These are phyloP conservation scores for Colletotrichum sp. DNA, from an alignment of 2,329 filamentous ascomycete species.

Conservation along the genomic window DNA sequence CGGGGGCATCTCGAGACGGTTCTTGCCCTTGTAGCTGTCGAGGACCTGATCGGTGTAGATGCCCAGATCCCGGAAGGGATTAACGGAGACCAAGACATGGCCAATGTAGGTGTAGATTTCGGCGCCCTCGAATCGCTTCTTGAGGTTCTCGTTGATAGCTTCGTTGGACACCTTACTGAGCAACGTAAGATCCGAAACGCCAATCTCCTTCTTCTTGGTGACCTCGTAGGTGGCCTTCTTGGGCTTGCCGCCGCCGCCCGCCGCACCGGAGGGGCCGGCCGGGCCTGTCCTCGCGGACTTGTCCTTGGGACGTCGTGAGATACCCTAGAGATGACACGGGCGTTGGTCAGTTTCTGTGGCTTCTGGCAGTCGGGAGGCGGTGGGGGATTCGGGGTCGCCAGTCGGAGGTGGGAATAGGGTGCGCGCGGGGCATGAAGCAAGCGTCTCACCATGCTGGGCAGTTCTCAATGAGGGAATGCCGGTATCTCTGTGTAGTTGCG, in stretches of 20 bases:
- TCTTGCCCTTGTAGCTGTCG: constrained; percentile 95
- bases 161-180: constrained; percentile 99
- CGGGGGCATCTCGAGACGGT: constrained; percentile 90
- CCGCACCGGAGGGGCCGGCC: constrained; percentile 41
- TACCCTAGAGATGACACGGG: constrained; percentile 39
- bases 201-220: constrained; percentile 98
- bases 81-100: constrained; percentile 98
- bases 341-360: constrained; percentile 1
- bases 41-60: constrained; percentile 97
- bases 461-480: constrained; percentile 18
- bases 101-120: constrained; percentile 99
- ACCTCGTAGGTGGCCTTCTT: constrained; percentile 97
- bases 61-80: constrained; percentile 94
- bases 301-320: constrained; percentile 54
- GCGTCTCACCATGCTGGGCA: constrained; percentile 26
- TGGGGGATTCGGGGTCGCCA: background rate
- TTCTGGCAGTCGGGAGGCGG: background rate
- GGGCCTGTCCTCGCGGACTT: constrained; percentile 48
- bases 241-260: constrained; percentile 64
- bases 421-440: constrained; percentile 18
- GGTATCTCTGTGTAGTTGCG: constrained; percentile 10
- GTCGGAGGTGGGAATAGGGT: background rate
- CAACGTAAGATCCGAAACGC: constrained; percentile 94
- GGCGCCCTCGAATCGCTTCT: constrained; percentile 95
- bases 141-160: constrained; percentile 98